phyloP scores from a whole-genome alignment of 2,329 filamentous ascomycete genomes.

The Aspergillus sp. region DNA sequence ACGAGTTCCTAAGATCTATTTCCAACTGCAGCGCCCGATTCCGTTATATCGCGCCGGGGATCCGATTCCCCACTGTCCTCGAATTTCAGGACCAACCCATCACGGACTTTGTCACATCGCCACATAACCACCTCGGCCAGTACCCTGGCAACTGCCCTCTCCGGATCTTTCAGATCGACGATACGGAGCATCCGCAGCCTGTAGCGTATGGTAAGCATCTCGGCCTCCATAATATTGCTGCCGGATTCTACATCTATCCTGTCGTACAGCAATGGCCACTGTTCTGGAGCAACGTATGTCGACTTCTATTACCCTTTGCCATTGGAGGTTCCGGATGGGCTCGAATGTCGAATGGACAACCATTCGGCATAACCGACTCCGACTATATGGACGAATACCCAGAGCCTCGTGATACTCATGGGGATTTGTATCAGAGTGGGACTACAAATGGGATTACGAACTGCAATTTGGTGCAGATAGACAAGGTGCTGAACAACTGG shows the following conservation, averaged over 20 bases:
- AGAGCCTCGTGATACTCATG: slow-evolving; percentile 8
- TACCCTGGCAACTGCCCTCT: slow-evolving; percentile 10
- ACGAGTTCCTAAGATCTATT: neutral
- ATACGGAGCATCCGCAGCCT: neutral
- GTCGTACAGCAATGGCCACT: neutral
- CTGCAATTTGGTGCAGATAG: slow-evolving; percentile 14
- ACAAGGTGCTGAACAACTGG: slow-evolving; percentile 29
- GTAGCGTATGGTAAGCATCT: neutral
- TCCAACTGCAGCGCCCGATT: slow-evolving; percentile 8
- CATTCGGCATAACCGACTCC: neutral
- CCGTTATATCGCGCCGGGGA: slow-evolving; percentile 19
- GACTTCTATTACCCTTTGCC: slow-evolving; percentile 16
- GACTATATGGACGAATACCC: slow-evolving; percentile 5
- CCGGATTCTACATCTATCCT: neutral
- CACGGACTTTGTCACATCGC: slow-evolving; percentile 8
- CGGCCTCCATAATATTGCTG: too few species aligned
- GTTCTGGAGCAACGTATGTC: slow-evolving; percentile 10
- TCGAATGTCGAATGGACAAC: slow-evolving; percentile 15
- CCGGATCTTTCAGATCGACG: slow-evolving; percentile 10
- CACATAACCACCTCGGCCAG: slow-evolving; percentile 3
- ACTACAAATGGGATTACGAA: slow-evolving; percentile 9
- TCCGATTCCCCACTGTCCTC: slow-evolving; percentile 8
- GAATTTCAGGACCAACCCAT: slow-evolving; percentile 16
- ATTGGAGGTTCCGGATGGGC: slow-evolving; percentile 15
- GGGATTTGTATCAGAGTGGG: slow-evolving; percentile 14